A percentile compares a stretch with the other conserved stretches of the same genome.
Conservation (phyloP, 2,329 filamentous ascomycete species). For the Paracoccidioides lutzii region DNA sequence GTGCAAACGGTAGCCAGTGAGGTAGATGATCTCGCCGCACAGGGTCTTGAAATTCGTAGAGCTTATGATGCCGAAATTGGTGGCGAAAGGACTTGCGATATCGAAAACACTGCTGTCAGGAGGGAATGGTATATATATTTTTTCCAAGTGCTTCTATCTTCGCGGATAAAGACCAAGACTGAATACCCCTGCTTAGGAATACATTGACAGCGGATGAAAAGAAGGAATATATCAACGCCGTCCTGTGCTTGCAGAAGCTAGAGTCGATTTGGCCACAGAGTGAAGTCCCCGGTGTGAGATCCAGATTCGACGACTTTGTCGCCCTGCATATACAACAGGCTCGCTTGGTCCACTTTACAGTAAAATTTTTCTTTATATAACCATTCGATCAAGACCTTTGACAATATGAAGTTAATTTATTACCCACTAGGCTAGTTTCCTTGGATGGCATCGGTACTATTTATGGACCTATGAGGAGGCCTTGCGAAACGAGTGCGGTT, state of each 20-base stretch:
- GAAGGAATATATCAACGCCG: slow-evolving; percentile 6
- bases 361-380: not conserved
- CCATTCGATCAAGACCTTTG: not conserved
- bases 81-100: not conserved
- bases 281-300: slow-evolving; percentile 6
- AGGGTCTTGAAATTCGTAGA: not conserved
- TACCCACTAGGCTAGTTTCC: slow-evolving; percentile 5
- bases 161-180: not conserved
- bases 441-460: slow-evolving; percentile 28
- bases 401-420: not conserved
- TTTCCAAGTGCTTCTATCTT: not conserved
- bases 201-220: slow-evolving; percentile 1
- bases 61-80: not conserved
- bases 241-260: slow-evolving; percentile 5
- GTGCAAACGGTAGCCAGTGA: not conserved
- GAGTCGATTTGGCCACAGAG: not conserved
- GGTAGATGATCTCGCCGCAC: not conserved
- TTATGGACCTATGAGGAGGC: slow-evolving; percentile 24
- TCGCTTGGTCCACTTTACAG: slow-evolving; percentile 3
- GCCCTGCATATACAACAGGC: slow-evolving; percentile 6
- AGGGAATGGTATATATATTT: slow-evolving; percentile 1
- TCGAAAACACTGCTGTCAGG: not conserved
- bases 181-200: not conserved
- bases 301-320: slow-evolving; percentile 7
- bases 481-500: slow-evolving; percentile 27